Evolutionary conservation across 163 green algal genomes (phyloP).

Genomic region (Chlamydomonas reinhardtii): DNA sequence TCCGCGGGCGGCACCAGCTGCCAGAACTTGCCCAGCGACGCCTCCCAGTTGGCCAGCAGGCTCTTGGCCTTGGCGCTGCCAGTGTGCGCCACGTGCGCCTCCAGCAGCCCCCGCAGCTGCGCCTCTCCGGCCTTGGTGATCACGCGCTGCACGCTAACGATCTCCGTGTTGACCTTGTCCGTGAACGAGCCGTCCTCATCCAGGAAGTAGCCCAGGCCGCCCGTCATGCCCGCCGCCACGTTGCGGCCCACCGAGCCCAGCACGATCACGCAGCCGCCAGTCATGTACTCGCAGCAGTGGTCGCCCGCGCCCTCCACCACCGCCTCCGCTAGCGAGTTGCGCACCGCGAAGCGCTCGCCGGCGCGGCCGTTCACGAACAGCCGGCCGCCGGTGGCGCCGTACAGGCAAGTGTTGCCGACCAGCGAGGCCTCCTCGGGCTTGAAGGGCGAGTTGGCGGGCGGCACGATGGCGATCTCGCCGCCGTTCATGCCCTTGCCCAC

Average conservation of each 20-base stretch:
- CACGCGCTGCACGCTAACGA: slow-evolving; percentile 94
- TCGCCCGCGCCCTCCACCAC: slow-evolving; percentile 98
- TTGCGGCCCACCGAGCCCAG: slow-evolving; percentile 92
- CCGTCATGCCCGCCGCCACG: slow-evolving; percentile 98
- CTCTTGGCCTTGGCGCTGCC: slow-evolving; percentile 79
- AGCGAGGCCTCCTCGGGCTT: slow-evolving; percentile 69
- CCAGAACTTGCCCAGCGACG: slow-evolving; percentile 91
- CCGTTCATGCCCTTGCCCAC: slow-evolving; percentile 99
- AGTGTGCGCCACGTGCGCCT: slow-evolving; percentile 89
- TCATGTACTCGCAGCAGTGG: slow-evolving; percentile 99
- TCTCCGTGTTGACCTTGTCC: slow-evolving; percentile 97
- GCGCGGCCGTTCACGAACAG: slow-evolving; percentile 96
- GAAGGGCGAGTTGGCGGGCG: slow-evolving; percentile 74
- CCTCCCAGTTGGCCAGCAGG: slow-evolving; percentile 91
- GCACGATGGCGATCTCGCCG: slow-evolving; percentile 95
- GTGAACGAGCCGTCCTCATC: slow-evolving; percentile 95
- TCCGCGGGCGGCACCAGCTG: slow-evolving; percentile 97
- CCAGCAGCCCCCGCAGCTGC: slow-evolving; percentile 91
- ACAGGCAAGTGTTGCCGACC: slow-evolving; percentile 99
- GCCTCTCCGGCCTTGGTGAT: slow-evolving; percentile 85
- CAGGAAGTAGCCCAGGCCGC: slow-evolving; percentile 97
- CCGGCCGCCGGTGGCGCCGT: slow-evolving; percentile 95
- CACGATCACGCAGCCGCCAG: slow-evolving; percentile 86
- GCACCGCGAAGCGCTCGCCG: slow-evolving; percentile 89
- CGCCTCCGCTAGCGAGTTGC: slow-evolving; percentile 93